A percentile compares a stretch with the other conserved stretches of the same genome.
Evolutionary conservation across 305 asterid species (phyloP).

Genomic region (Ajuga reptans): DNA sequence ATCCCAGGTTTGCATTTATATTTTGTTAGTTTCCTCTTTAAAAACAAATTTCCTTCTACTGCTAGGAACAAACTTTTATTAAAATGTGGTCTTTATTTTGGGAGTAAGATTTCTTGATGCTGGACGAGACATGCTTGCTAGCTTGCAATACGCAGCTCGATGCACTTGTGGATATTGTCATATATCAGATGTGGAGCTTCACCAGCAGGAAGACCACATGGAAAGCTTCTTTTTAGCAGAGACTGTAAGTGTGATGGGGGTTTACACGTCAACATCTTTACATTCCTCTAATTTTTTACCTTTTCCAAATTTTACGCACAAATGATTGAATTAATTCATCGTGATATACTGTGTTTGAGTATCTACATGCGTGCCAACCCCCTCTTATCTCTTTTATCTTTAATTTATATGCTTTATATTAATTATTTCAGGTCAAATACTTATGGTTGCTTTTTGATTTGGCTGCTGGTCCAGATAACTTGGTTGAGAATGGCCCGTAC

Average conservation of each 20-base stretch:
- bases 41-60: neutral
- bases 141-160: slow-evolving; percentile 84
- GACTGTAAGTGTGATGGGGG: slow-evolving; percentile 47
- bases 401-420: neutral
- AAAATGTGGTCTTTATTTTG: slow-evolving; percentile 8
- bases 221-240: slow-evolving; percentile 98
- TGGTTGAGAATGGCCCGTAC: slow-evolving; percentile 94
- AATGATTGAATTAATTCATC: neutral
- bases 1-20: slow-evolving; percentile 57
- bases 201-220: slow-evolving; percentile 94
- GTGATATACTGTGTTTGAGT: neutral
- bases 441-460: slow-evolving; percentile 93
- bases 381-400: neutral
- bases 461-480: slow-evolving; percentile 95
- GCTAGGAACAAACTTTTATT: slow-evolving; percentile 4
- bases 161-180: slow-evolving; percentile 96
- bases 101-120: slow-evolving; percentile 71
- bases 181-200: slow-evolving; percentile 90
- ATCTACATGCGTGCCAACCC: neutral
- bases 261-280: neutral
- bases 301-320: neutral
- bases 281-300: neutral
- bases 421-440: slow-evolving; percentile 66
- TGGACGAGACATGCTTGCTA: slow-evolving; percentile 90
- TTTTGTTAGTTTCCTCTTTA: neutral